phyloP scores from a whole-genome alignment of 257 asterid genomes.

The Nicotiana benthamiana region DNA sequence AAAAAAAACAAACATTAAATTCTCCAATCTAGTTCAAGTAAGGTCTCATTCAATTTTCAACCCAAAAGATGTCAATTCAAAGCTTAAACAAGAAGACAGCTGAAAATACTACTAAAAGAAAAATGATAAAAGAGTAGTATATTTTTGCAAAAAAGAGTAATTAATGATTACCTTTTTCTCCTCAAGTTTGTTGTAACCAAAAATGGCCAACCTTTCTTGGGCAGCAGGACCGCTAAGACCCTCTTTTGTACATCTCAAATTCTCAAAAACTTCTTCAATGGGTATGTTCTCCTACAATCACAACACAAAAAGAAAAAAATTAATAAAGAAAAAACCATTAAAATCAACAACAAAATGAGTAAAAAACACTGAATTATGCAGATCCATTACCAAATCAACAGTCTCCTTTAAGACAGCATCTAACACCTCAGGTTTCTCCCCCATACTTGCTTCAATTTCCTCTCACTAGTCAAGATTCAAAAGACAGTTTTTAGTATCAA shows the following conservation, averaged over 20 bases:
- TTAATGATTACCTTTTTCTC: constrained; percentile 62
- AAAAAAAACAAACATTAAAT: not conserved
- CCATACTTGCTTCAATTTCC: constrained; percentile 34
- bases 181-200: constrained; percentile 95
- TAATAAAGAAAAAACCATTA: constrained; percentile 4
- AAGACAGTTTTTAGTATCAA: constrained; percentile 6
- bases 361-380: no score
- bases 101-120: not conserved
- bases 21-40: not conserved
- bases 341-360: not conserved
- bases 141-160: not conserved
- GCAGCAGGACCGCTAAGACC: constrained; percentile 78
- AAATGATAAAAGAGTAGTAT: no score
- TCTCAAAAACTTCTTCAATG: constrained; percentile 90
- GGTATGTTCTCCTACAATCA: constrained; percentile 84
- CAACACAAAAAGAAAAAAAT: constrained; percentile 12
- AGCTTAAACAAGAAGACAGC: not conserved
- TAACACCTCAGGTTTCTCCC: constrained; percentile 83
- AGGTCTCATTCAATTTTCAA: not conserved
- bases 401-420: constrained; percentile 96
- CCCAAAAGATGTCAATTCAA: not conserved
- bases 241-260: constrained; percentile 84
- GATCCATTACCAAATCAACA: constrained; percentile 99
- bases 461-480: not conserved
- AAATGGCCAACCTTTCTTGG: constrained; percentile 82